These are phyloP conservation scores for Heterobasidion occidentale DNA, from an alignment of 1,284 basidiomycete species.

Conservation along the genomic window DNA sequence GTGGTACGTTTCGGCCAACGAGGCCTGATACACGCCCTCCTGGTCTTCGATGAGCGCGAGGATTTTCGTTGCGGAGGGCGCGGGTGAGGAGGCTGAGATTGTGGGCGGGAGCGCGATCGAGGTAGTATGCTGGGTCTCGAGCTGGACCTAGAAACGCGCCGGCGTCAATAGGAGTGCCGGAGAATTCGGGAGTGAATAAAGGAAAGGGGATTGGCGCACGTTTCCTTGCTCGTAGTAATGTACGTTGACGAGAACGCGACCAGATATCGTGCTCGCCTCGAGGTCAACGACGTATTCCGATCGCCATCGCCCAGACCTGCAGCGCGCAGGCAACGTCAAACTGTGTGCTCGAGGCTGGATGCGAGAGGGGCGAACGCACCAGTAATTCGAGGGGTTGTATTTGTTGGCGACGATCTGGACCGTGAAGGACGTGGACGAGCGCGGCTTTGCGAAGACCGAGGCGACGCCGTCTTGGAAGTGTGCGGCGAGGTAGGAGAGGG, in stretches of 20 bases:
- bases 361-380: constrained; percentile 39
- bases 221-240: constrained; percentile 98
- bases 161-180: constrained; percentile 1
- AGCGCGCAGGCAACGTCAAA: background rate
- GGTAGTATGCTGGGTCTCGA: constrained; percentile 66
- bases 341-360: background rate
- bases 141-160: constrained; percentile 64
- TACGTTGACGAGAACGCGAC: constrained; percentile 74
- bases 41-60: constrained; percentile 75
- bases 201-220: constrained; percentile 35
- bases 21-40: constrained; percentile 71
- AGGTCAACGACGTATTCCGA: constrained; percentile 68
- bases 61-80: constrained; percentile 60
- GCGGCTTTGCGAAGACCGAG: constrained; percentile 55
- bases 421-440: constrained; percentile 42
- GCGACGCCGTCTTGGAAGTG: constrained; percentile 75
- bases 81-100: constrained; percentile 40
- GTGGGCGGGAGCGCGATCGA: constrained; percentile 58
- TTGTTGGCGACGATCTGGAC: constrained; percentile 88
- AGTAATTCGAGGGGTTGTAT: constrained; percentile 88
- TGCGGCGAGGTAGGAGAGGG: constrained; percentile 64
- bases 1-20: constrained; percentile 74
- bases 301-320: constrained; percentile 89
- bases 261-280: constrained; percentile 43
- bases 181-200: background rate